Base-by-base conservation (phyloP, 495 filamentous ascomycete species). In the Xylaria longipes region DNA sequence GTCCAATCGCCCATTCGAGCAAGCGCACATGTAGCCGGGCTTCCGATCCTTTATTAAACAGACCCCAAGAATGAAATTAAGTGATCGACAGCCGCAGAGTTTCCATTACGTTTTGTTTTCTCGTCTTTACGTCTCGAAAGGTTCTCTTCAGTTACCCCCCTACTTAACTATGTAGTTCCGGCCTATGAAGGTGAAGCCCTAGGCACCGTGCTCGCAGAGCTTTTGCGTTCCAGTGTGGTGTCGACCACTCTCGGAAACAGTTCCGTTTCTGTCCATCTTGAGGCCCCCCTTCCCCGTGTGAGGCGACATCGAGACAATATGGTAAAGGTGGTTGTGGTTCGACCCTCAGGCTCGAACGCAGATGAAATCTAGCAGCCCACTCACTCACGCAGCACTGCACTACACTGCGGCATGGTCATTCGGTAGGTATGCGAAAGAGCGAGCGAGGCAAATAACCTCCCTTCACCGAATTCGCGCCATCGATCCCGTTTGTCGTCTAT, bases 31-130 rank as follows among this genome's bases (percentile, higher is more conserved):
- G 65, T 31, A 58, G 54, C 54, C 41, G 54, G 67, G 52, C 37
- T 62, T 69, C 43, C 54, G 29, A 48, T 61, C 54, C 52, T 50
- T 58, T 25, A 67, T 67, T 67, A 67, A 67, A 54, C 20, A 50
- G 48, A 56, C 46, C 65, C 65, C 56, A 31, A 69, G 29, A 15
- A 69, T 15, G 67, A 60, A 48, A 69, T 69, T 27, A 69, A 60
- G 9, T 50, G 67, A 60, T 69, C 67, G 67, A 69, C 54, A 69
- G 20, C n/a, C 56, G 60, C 37, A 22, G 37, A 58, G 43, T 69
- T 69, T 60, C 20, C 56, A 60, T 69, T 48, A 69, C 54, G 66
- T 68, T 48, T 69, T 48, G n/a, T 45, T 48, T 62, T 62, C n/a
- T 37, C 17, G 22, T 48, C 41, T 41, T 43, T 15, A 31, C 50